Base-by-base conservation (phyloP, 441 rosid species). In the Populus hybrid region DNA sequence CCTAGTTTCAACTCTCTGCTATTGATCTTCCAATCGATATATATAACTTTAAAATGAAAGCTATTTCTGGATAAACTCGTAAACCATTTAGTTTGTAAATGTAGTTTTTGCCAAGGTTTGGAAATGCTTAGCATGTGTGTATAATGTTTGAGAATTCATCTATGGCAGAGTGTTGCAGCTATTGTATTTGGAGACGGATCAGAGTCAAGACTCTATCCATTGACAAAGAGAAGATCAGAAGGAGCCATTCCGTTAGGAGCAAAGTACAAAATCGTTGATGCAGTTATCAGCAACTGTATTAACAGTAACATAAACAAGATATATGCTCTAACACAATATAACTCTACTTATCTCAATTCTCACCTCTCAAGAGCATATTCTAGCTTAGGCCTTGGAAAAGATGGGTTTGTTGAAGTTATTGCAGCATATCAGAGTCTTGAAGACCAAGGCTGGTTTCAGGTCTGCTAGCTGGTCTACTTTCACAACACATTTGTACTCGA, bases 341-440 rank as follows among this genome's bases (percentile, higher is more conserved):
- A 93, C 64, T 95, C 99, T 21, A 90, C 94, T 76, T 89, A 90
- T 77, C 93, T 93, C 74, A 93, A 95, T 79, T 88, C 94, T 63
- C 97, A 92, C 79, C 90, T 93, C 10, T 86, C 92, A n/a, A 87
- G 84, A 82, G 93, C 97, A 73, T 95, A 92, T 73, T 80, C 90
- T 12, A 83, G 95, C 20, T 70, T 85, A 10, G 85, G 92, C 54
- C 84, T 84, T 14, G 89, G 94, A 50, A 90, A 86, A 74, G 92
- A 90, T 20, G 92, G 91, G 20, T 92, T 89, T 14, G 89, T 92
- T 5, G 92, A 95, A 86, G 99, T 89, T 10, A 85, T 95, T 35
- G 97, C 97, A 0, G 95, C 97, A 24, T 89, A 90, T 85, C 97
- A 95, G 78, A 93, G 91, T 88, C 89, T 84, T 42, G 92, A 92